Evolutionary conservation across 164 flowering plant species (phyloP).

Genomic region (Malania oleifera): DNA sequence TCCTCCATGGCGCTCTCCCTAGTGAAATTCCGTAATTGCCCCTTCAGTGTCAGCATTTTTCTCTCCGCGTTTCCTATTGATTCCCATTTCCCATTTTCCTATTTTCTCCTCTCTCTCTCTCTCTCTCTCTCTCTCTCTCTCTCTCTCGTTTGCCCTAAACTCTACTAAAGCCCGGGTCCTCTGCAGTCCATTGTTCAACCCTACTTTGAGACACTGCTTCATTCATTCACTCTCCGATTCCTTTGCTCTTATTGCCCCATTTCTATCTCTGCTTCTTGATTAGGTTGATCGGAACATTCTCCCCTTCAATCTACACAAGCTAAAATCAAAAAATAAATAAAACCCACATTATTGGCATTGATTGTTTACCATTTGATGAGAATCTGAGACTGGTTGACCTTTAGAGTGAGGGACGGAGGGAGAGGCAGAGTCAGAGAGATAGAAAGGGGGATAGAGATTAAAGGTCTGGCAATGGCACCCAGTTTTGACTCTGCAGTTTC

Average conservation of each 20-base stretch:
- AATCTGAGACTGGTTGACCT: constrained; percentile 1
- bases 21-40: too few relatives aligned
- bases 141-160: not conserved
- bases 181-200: not conserved
- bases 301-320: constrained; percentile 3
- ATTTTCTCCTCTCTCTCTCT: not conserved
- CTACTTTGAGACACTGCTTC: not conserved
- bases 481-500: constrained; percentile 54
- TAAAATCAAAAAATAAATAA: not conserved
- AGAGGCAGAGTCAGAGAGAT: too few relatives aligned
- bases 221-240: not conserved
- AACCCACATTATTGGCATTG: not conserved
- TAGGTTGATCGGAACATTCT: not conserved
- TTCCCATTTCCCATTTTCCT: not conserved
- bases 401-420: not conserved
- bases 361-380: not conserved
- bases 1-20: too few relatives aligned
- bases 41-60: not conserved
- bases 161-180: not conserved
- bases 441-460: not conserved
- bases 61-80: not conserved
- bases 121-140: not conserved
- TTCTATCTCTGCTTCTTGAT: not conserved
- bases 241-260: not conserved
- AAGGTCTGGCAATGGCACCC: constrained; percentile 46